Evolutionary conservation across 495 filamentous ascomycete species (phyloP), one percentile per base, ranked within the genome.

Genomic region (Cercophora newfieldiana): DNA sequence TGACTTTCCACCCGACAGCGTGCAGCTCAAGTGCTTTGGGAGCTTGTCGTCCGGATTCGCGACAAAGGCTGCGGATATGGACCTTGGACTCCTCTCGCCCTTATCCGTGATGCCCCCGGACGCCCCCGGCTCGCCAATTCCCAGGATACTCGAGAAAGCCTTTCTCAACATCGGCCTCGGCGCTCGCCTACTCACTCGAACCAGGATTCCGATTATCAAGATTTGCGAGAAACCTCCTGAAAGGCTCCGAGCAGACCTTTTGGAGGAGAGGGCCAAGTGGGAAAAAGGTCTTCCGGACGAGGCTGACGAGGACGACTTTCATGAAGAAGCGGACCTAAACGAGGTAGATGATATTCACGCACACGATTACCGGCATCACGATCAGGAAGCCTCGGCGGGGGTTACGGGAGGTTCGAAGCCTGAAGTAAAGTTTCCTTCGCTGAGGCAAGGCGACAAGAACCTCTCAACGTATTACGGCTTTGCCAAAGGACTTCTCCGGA

Each of bases 171-270:
- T 81, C 31, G 90, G 89, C 0, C 86, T 87, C 64, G 89, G 89
- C 47, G 90, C 88, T 22, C 81, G 89, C 0, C 75, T 94, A 7
- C 82, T 94, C 7, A 87, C 89, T 22, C 83, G 81, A 37, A 93
- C 92, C 7, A 83, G 91, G 66, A 87, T 93, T 29, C 92, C 92
- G 24, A 94, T 95, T 63, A 87, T 96, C 71, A 92, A 92, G 68
- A 77, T 96, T 30, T 93, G 90, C 75, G 84, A 93, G 71, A 85
- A 82, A 63, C 90, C 90, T 5, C 80, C 80, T 0, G 69, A 75
- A 5, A 74, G 82, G 24, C 80, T 92, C 18, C 78, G 79, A 18
- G 47, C 66, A 3, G 79, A 78, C 18, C 78, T 92, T 2, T 62
- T 80, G n/a, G 80, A 83, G 33, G 87, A 86, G 59, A 81, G 88